Conservation (phyloP, 352 stramenopile species). For the Pythium sp. region DNA sequence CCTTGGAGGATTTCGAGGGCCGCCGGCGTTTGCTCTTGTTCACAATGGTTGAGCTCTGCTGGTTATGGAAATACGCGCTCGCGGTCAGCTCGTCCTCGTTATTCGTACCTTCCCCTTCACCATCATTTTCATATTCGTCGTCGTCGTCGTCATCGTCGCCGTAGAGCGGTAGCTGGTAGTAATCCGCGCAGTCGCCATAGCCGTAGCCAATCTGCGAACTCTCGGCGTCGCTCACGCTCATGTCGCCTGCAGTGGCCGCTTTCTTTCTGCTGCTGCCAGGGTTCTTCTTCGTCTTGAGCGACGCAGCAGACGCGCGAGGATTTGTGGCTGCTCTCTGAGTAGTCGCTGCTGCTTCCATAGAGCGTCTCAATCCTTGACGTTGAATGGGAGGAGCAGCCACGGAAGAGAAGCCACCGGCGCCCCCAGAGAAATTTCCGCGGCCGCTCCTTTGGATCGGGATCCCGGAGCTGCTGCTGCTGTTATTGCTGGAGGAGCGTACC, state of each 20-base stretch:
- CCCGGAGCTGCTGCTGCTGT: not conserved
- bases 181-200: not conserved
- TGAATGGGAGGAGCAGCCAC: conserved; percentile 1
- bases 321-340: not conserved
- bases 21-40: conserved; percentile 5
- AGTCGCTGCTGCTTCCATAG: not conserved
- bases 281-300: not conserved
- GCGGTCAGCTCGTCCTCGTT: not conserved
- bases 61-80: not conserved
- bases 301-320: too few species aligned
- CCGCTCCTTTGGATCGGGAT: not conserved
- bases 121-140: not conserved
- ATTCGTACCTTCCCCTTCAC: not conserved
- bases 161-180: conserved; percentile 4
- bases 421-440: not conserved
- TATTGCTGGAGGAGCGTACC: not conserved
- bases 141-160: not conserved
- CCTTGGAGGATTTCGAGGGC: not conserved
- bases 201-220: not conserved
- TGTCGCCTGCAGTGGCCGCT: not conserved
- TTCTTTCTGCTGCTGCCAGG: not conserved
- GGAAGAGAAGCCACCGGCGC: conserved; percentile 1
- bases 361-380: not conserved
- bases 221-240: not conserved
- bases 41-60: not conserved